Base-by-base conservation (phyloP, 371 early-diverging fungal species). In the Fennellomyces sp. region DNA sequence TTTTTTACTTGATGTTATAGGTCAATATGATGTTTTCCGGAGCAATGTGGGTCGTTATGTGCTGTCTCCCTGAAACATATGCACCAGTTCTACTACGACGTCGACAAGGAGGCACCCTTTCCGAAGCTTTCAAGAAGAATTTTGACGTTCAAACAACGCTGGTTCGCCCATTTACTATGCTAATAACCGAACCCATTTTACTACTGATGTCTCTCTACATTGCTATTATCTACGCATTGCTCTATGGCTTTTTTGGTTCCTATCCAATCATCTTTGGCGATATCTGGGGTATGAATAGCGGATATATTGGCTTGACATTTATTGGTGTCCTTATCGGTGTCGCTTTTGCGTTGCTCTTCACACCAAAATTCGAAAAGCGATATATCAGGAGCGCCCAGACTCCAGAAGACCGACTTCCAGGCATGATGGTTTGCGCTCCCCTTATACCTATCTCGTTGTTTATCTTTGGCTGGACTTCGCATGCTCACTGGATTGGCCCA, bases 401-500 rank as follows among this genome's bases (percentile, higher is more conserved):
- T 2, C 78, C 78, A n/a, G 78, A 78, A 50, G 75, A 78, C 49
- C 75, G 78, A 56, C 49, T 78, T 12, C 67, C 68, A 31, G 69
- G 75, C 48, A 78, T 78, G 78, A 78, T 78, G 78, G 51, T 63
- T 52, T 70, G 68, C 15, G 75, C 77, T 21, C 70, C 70, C 33
- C 70, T 66, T 52, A 58, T 80, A 11, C 80, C 80, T 25, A 60
- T 80, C 13, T 71, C 74, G 30, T 59, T 80, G 1, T 80, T 80
- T 42, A 75, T 74, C 30, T 80, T 80, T 48, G 77, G 64, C 25
- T 76, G 77, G 80, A 80, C 80, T 8, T 65, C 72, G 3, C 75
- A 72, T 64, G 54, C 59, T 17, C 77, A 72, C 28, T 76, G 77
- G 80, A 68, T 72, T 38, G 72, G 69, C 2, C 67, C 75, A 23